Base-by-base conservation (phyloP, 768 basidiomycete genomes). In the Agaricus sinodeliciosus region DNA sequence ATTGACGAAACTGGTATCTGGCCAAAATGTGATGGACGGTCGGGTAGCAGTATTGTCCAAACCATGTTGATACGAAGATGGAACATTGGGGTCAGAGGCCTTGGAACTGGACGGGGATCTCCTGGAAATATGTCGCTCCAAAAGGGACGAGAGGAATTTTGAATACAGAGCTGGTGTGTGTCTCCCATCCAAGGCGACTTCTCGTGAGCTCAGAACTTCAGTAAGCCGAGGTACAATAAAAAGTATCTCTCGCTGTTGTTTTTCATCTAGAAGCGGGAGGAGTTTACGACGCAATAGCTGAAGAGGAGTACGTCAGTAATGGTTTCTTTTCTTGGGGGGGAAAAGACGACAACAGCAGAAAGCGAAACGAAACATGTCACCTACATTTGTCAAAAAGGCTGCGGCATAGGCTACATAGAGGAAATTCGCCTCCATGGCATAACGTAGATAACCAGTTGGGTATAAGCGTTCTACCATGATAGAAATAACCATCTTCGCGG, bases 101-200 rank as follows among this genome's bases (percentile, higher is more conserved):
- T 37, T 45, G 35, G 43, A 40, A 26, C 36, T 25, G 2, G 22
- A 34, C 4, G 25, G 43, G 13, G 41, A 45, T 4, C 39, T 16
- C 36, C 55, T 43, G 44, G 39, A 44, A 27, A 46, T 53, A 37
- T 53, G 51, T 6, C 51, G 51, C 19, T 53, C 64, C 56, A 83
- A 68, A 5, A 82, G 63, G 3, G 72, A 71, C 8, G 73, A 69
- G 9, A 84, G 65, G 60, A 84, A 84, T 7, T 76, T 74, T 31
- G 80, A 76, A 58, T 84, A 81, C 16, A 82, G 67, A 28, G 76
- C 74, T 27, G 81, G 81, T 4, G 80, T 75, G 55, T 82, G 80
- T 57, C 72, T 70, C 6, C 72, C 77, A 58, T 82, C 80, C 42
- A 82, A 63, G 4, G 78, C 78, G 31, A 80, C 78, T 25, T 69